Conservation (phyloP, 139 green algal genomes). For the Trebouxia sp. region DNA sequence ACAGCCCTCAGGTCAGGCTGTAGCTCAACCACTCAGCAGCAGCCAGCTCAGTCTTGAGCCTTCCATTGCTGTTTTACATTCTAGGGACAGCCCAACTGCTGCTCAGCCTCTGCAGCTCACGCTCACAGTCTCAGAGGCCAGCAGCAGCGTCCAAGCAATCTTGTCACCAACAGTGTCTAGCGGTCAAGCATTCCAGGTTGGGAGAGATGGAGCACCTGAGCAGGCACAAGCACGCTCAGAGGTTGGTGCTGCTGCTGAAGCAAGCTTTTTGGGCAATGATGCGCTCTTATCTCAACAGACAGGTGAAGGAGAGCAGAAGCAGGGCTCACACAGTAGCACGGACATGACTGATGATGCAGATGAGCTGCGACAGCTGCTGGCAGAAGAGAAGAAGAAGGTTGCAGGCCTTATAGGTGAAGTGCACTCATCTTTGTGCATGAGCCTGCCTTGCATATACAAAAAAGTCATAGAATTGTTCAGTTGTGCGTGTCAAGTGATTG, state of each 20-base stretch:
- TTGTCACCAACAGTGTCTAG: background rate
- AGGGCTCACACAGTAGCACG: no score
- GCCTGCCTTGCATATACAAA: no score
- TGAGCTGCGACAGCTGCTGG: background rate
- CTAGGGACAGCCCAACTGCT: no score
- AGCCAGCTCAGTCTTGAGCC: background rate
- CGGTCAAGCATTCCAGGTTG: background rate
- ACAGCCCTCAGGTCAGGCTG: background rate
- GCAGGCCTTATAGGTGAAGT: background rate
- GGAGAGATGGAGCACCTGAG: background rate
- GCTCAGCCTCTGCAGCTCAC: no score
- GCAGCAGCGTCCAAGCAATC: background rate
- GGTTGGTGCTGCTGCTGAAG: background rate
- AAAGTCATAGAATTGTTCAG: no score
- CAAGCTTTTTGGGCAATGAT: no score
- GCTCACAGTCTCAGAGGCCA: background rate
- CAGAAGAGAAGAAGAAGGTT: slow-evolving; percentile 5
- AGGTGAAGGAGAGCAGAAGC: no score
- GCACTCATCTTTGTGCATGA: background rate
- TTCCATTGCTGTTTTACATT: no score
- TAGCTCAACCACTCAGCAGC: no score
- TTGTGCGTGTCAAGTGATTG: no score
- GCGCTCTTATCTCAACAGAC: no score
- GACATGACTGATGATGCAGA: background rate
- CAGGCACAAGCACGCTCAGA: background rate